Evolutionary conservation across 768 basidiomycete genomes (phyloP).

Genomic region (Chalciporus piperatus): DNA sequence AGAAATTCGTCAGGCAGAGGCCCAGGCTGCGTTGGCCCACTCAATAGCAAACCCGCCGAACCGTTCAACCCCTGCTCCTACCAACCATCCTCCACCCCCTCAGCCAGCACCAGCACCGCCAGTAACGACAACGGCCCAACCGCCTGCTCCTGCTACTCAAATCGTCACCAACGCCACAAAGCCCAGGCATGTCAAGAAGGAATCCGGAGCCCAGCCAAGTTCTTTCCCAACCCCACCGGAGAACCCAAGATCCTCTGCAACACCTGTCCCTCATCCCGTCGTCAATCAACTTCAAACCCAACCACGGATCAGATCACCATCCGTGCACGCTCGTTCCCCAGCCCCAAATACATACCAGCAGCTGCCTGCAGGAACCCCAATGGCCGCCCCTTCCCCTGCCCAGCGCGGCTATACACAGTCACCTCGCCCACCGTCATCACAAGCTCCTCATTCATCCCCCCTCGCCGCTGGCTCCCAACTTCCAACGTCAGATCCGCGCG

Average conservation of each 20-base stretch:
- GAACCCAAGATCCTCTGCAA: conserved; percentile 27
- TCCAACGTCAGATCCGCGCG: conserved; percentile 24
- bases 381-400: conserved; percentile 27
- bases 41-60: conserved; percentile 30
- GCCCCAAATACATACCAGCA: conserved; percentile 23
- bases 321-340: conserved; percentile 29
- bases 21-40: conserved; percentile 23
- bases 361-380: conserved; percentile 16
- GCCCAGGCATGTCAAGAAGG: conserved; percentile 28
- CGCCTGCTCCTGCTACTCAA: conserved; percentile 31
- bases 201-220: conserved; percentile 19
- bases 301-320: conserved; percentile 27
- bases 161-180: conserved; percentile 22
- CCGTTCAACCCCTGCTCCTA: conserved; percentile 26
- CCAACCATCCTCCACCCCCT: conserved; percentile 33
- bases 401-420: conserved; percentile 35
- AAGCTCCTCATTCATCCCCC: conserved; percentile 31
- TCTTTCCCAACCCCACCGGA: conserved; percentile 29
- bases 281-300: conserved; percentile 35
- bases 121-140: conserved; percentile 15
- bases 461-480: conserved; percentile 29
- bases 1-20: conserved; percentile 27
- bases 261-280: conserved; percentile 30
- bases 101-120: conserved; percentile 35
- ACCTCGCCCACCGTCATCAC: conserved; percentile 33